Evolutionary conservation across 139 green algal genomes (phyloP), one percentile per base, ranked within the genome.

Genomic region (Chlorella sp.): DNA sequence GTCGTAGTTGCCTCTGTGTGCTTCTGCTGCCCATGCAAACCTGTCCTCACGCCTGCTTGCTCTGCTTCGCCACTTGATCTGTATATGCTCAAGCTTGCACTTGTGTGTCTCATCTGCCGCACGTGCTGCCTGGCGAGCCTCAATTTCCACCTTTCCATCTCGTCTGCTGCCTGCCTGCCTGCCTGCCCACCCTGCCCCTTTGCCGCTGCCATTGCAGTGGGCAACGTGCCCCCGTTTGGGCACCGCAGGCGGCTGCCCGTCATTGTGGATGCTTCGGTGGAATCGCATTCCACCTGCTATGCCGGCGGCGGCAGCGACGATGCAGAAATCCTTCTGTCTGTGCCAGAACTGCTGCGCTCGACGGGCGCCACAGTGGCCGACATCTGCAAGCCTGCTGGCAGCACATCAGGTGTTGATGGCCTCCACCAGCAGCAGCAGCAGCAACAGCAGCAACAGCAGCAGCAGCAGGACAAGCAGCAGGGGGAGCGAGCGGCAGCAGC

Each of bases 141-240:
- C 22, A 18, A 34, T 24, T 64, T 36, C 64, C 64, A 71, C 11
- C 22, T 18, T 28, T 12, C 64, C 21, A 12, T 71, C 64, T 71
- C 11, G 28, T 28, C 32, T n/a, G n/a, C n/a, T n/a, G n/a, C n/a
- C n/a, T n/a, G n/a, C n/a, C n/a, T n/a, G n/a, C n/a, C n/a, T 14
- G 18, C 34, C 26, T 48, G 32, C 32, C 77, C 0, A 24, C 21
- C 21, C 77, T 57, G 3, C 39, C 19, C 9, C 48, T 5, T 9
- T 9, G 48, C 64, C 64, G 5, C 28, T 60, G 40, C 24, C 57
- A 15, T 5, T 77, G 82, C 82, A 75, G 85, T 83, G 7, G 85
- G 85, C 71, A 84, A 34, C 85, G 85, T 92, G 40, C 90, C 90
- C 1, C 90, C 90, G 26, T 88, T 92, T 37, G 90, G 85, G 21